Percentiles rank a stretch among this genome's conserved stretches.
Conservation (phyloP, 345 rosid species). For the Eucalyptus erythrocorys region DNA sequence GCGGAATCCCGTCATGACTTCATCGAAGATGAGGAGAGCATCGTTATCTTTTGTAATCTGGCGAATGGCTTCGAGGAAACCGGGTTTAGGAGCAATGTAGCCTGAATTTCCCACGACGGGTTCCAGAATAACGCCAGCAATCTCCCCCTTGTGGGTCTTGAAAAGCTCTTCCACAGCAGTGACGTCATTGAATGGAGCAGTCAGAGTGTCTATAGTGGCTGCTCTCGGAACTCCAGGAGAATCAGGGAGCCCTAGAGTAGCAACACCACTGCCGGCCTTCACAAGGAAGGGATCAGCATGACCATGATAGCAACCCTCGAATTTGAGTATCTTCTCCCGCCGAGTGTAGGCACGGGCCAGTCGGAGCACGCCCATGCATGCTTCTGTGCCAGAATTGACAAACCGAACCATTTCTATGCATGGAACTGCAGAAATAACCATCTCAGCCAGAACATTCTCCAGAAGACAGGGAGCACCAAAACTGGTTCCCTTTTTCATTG, state of each 20-base stretch:
- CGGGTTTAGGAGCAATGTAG: slow-evolving; percentile 57
- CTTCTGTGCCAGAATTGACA: slow-evolving; percentile 88
- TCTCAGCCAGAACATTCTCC: slow-evolving; percentile 80
- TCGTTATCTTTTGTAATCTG: slow-evolving; percentile 47
- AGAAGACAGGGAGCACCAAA: slow-evolving; percentile 98
- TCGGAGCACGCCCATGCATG: slow-evolving; percentile 93
- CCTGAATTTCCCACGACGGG: slow-evolving; percentile 95
- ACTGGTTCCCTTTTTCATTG: slow-evolving; percentile 98
- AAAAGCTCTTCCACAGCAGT: slow-evolving; percentile 54
- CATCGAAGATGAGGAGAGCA: slow-evolving; percentile 72
- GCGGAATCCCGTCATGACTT: slow-evolving; percentile 95
- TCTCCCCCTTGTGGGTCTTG: slow-evolving; percentile 52
- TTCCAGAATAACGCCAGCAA: slow-evolving; percentile 76
- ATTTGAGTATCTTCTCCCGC: slow-evolving; percentile 62
- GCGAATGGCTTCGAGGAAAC: slow-evolving; percentile 52
- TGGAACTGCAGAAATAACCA: slow-evolving; percentile 94
- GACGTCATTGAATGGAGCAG: slow-evolving; percentile 64
- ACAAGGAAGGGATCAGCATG: slow-evolving; percentile 95
- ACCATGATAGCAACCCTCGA: slow-evolving; percentile 96
- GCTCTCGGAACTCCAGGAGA: slow-evolving; percentile 94
- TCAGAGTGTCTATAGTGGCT: slow-evolving; percentile 71
- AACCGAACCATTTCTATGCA: slow-evolving; percentile 93
- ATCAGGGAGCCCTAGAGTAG: slow-evolving; percentile 84
- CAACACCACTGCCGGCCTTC: slow-evolving; percentile 97
- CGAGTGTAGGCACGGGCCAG: slow-evolving; percentile 91